These are phyloP conservation scores for Entrophospora sp. DNA, from an alignment of 192 early-diverging fungal genomes.

Conservation along the genomic window DNA sequence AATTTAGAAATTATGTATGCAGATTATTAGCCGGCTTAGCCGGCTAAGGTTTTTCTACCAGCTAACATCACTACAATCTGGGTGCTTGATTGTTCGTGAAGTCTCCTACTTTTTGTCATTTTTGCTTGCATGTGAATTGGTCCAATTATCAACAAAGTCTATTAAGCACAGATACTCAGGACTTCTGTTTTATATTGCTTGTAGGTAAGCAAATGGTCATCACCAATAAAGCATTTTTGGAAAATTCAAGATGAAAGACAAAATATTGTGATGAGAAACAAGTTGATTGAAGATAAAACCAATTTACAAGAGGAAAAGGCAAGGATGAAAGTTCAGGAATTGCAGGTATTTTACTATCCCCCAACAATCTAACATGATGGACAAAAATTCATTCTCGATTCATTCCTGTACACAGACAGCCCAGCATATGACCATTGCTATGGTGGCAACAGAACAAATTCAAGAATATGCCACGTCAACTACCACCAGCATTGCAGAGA, in stretches of 20 bases:
- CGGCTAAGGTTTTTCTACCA: too few relatives aligned
- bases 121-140: slow-evolving; percentile 2
- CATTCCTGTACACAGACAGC: not conserved
- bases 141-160: slow-evolving; percentile 8
- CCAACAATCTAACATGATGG: slow-evolving; percentile 6
- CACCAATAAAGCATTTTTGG: slow-evolving; percentile 7
- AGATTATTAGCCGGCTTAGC: too few relatives aligned
- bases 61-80: too few relatives aligned
- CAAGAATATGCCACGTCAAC: slow-evolving; percentile 18
- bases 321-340: slow-evolving; percentile 6
- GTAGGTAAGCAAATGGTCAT: slow-evolving; percentile 6
- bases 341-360: slow-evolving; percentile 19
- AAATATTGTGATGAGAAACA: slow-evolving; percentile 13
- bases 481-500: slow-evolving; percentile 3
- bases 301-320: slow-evolving; percentile 4
- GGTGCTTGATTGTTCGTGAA: slow-evolving; percentile 18
- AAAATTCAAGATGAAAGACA: slow-evolving; percentile 11
- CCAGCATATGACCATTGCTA: slow-evolving; percentile 7
- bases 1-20: too few relatives aligned
- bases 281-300: not conserved
- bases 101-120: slow-evolving; percentile 11
- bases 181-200: slow-evolving; percentile 5
- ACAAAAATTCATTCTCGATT: slow-evolving; percentile 10
- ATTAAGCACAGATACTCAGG: slow-evolving; percentile 5
- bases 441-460: slow-evolving; percentile 11